Evolutionary conservation across 1,284 basidiomycete genomes (phyloP), one percentile per base, ranked within the genome.

Genomic region (Hemileccinum hortonii): DNA sequence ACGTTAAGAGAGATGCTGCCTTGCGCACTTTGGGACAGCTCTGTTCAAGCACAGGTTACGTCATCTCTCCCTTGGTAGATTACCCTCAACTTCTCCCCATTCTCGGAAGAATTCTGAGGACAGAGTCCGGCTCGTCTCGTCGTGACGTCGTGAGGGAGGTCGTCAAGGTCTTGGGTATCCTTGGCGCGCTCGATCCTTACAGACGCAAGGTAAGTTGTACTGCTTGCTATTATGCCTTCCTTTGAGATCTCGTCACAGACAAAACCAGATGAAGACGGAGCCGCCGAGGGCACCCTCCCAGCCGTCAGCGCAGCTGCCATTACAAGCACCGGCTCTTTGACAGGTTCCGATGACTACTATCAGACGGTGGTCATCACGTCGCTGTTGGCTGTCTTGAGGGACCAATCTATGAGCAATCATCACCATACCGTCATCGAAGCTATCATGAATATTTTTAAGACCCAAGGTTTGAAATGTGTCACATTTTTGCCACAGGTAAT

Each of bases 381-480:
- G 2, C 79, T 99, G 21, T 81, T 99, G 43, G 82, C 84, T 47
- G 92, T 99, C 50, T 75, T 99, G 59, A 91, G 89, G 65, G 97
- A 98, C 65, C 86, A 91, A 52, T 87, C 93, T 6, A 77, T 96
- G 58, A 88, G 81, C 64, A 84, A 79, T 57, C 87, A 94, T 63
- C 94, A 98, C 62, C 87, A 94, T 70, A 92, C 87, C 42, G 96
- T 96, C 54, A 96, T 99, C 59, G 95, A 99, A 70, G 95, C 96
- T 3, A 91, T 99, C 64, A 99, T 99, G 93, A 92, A 95, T 55
- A 98, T 99, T 58, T 99, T 99, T 82, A 94, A 96, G 72, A 98
- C 95, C 0, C 94, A 99, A 69, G 93, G 97, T 9, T 75, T 99
- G 63, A 94, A 95, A 77, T 98, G 95, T 69, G 95, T 98, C 29